These are phyloP conservation scores for Fagopyrum homotropicum DNA, from an alignment of 148 eudicot species.

Conservation along the genomic window DNA sequence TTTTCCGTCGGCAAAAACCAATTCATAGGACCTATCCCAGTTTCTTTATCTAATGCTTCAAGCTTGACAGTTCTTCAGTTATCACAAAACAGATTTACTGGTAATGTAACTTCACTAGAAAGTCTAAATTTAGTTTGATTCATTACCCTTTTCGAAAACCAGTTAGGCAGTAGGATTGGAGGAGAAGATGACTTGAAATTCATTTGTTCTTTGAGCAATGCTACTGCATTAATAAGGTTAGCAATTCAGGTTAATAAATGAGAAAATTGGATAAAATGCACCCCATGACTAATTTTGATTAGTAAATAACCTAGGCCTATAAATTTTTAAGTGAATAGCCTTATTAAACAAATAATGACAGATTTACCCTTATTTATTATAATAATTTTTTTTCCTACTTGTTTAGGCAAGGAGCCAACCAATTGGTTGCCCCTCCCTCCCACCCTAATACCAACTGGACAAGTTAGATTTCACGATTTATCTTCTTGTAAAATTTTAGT, in stretches of 20 bases:
- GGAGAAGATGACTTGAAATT: background rate
- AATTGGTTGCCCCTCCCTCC: too few species aligned
- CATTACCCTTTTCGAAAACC: background rate
- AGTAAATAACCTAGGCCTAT: too few species aligned
- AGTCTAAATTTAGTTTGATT: background rate
- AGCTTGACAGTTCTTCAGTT: slow-evolving; percentile 7
- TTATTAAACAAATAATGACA: too few species aligned
- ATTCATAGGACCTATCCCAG: slow-evolving; percentile 20
- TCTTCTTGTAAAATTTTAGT: too few species aligned
- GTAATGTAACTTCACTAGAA: background rate
- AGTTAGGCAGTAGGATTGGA: background rate
- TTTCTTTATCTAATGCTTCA: slow-evolving; percentile 21
- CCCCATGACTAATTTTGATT: too few species aligned
- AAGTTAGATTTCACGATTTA: too few species aligned
- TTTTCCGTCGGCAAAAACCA: background rate
- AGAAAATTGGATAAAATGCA: too few species aligned
- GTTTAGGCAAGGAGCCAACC: slow-evolving; percentile 15
- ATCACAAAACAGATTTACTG: slow-evolving; percentile 16
- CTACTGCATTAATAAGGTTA: background rate
- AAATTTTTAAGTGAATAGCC: too few species aligned
- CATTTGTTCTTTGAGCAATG: background rate
- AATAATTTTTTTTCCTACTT: too few species aligned
- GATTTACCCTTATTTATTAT: too few species aligned
- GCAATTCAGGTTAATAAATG: background rate
- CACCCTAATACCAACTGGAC: too few species aligned